A percentile compares a stretch with the other conserved stretches of the same genome.
Conservation (phyloP, 768 basidiomycete species). For the Suillus sp. region DNA sequence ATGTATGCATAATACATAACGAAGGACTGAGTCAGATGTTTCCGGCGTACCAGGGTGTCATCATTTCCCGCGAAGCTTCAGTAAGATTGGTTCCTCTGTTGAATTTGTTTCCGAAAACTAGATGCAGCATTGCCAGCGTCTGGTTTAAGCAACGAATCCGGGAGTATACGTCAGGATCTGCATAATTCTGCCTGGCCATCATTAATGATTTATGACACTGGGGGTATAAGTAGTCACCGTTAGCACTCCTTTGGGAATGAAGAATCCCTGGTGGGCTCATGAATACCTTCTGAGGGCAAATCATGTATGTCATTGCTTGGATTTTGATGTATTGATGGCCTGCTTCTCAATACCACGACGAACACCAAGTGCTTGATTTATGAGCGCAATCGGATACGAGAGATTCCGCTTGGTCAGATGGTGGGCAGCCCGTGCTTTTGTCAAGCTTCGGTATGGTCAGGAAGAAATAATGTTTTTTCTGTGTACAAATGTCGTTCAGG, state of each 20-base stretch:
- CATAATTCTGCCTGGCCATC: slow-evolving; percentile 27
- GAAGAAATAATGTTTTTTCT: slow-evolving; percentile 31
- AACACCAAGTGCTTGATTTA: slow-evolving; percentile 22
- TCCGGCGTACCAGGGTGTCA: not conserved
- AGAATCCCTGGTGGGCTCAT: slow-evolving; percentile 32
- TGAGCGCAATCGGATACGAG: slow-evolving; percentile 19
- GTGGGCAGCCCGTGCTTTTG: slow-evolving; percentile 38
- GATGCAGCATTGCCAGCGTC: slow-evolving; percentile 24
- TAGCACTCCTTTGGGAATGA: slow-evolving; percentile 36
- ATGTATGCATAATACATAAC: not conserved
- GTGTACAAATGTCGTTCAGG: not conserved
- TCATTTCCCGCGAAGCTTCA: not conserved
- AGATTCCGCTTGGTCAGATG: slow-evolving; percentile 29
- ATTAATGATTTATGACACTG: slow-evolving; percentile 1
- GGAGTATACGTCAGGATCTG: slow-evolving; percentile 34
- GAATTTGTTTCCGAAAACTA: slow-evolving; percentile 29
- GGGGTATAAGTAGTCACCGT: slow-evolving; percentile 18
- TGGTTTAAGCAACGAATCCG: slow-evolving; percentile 28
- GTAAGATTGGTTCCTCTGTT: not conserved
- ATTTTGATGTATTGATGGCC: not conserved
- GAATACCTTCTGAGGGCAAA: slow-evolving; percentile 31
- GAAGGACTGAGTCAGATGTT: not conserved
- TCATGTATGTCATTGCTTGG: slow-evolving; percentile 32
- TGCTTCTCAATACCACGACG: slow-evolving; percentile 10
- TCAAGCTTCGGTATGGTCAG: slow-evolving; percentile 35